Evolutionary conservation across 768 basidiomycete species (phyloP).

Genomic region (Paxillus ammoniavirescens): DNA sequence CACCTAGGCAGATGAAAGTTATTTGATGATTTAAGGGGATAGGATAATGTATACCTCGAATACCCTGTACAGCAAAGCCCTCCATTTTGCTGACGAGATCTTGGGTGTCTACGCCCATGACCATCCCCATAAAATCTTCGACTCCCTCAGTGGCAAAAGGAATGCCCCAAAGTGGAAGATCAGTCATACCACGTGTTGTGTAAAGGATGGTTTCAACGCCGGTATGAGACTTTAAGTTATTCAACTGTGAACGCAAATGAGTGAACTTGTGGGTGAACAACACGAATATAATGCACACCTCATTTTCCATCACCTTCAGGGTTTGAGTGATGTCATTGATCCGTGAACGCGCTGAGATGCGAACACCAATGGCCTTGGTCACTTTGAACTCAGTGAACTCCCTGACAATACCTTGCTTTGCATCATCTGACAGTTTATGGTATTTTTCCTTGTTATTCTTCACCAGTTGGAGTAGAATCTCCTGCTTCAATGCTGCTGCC

Average conservation of each 20-base stretch:
- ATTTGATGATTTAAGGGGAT: no score
- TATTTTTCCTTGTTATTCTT: no score
- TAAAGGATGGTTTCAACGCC: not conserved
- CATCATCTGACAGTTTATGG: not conserved
- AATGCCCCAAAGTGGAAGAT: not conserved
- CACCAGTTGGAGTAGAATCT: no score
- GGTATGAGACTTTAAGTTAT: not conserved
- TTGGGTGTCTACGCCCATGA: not conserved
- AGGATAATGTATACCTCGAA: not conserved
- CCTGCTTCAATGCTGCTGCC: no score
- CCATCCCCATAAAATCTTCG: not conserved
- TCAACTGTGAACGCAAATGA: not conserved
- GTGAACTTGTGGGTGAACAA: not conserved
- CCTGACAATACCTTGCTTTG: not conserved
- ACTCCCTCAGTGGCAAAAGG: not conserved
- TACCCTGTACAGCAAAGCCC: not conserved
- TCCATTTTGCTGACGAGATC: not conserved
- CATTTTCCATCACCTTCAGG: not conserved
- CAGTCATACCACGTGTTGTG: not conserved
- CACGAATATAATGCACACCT: not conserved
- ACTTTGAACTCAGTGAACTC: not conserved
- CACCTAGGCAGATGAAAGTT: no score
- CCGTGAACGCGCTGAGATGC: not conserved
- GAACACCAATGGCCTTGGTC: not conserved
- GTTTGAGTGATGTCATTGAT: constrained; percentile 5